Evolutionary conservation across 2,329 filamentous ascomycete species (phyloP).

Genomic region (Didymella glomerata): DNA sequence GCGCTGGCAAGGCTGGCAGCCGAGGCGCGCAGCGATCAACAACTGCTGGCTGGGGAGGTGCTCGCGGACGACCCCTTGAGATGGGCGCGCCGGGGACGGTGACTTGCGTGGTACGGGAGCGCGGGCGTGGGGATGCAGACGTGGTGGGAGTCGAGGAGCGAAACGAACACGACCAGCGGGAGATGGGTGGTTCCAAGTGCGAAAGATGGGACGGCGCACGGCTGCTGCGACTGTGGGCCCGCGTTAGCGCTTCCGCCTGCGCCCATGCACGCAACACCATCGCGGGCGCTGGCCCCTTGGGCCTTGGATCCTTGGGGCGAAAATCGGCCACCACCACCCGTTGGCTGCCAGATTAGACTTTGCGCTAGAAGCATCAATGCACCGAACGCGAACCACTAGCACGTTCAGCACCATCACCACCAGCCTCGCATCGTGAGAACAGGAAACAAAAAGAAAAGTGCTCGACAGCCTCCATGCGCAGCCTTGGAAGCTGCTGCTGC

Average conservation of each 20-base stretch:
- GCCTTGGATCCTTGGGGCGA: neutral
- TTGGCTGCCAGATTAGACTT: constrained; percentile 4
- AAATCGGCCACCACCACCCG: neutral
- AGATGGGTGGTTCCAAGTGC: neutral
- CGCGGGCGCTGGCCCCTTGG: neutral
- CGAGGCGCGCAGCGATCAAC: constrained; percentile 18
- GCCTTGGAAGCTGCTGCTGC: neutral
- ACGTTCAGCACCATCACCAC: neutral
- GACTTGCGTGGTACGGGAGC: constrained; percentile 3
- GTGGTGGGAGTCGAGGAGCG: constrained; percentile 11
- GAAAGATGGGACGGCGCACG: constrained; percentile 8
- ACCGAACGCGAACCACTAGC: neutral
- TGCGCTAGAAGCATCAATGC: constrained; percentile 5
- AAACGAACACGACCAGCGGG: constrained; percentile 13
- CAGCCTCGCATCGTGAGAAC: neutral
- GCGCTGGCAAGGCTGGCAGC: constrained; percentile 27
- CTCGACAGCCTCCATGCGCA: neutral
- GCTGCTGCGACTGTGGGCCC: constrained; percentile 1
- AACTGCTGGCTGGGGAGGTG: constrained; percentile 9
- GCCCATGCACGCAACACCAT: constrained; percentile 5
- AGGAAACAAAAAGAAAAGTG: neutral
- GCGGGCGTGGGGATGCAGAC: constrained; percentile 10
- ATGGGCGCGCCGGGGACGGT: constrained; percentile 27
- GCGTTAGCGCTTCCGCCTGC: neutral
- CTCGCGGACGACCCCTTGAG: constrained; percentile 29